Conservation (phyloP, 768 basidiomycete species). For the Termitomyces sp. region DNA sequence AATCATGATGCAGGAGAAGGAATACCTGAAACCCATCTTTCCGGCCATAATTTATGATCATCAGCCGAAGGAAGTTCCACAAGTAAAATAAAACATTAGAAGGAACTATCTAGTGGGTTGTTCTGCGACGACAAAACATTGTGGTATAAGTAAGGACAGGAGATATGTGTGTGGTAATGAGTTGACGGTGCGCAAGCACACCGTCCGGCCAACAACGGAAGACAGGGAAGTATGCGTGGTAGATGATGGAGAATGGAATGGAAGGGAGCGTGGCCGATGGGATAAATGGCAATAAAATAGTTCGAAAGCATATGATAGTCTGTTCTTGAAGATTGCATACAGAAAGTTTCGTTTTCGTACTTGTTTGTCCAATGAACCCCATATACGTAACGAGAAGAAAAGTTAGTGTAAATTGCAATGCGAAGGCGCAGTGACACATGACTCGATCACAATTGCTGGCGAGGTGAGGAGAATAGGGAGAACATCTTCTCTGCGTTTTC, state of each 20-base stretch:
- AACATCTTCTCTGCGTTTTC: slow-evolving; percentile 85
- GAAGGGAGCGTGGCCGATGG: slow-evolving; percentile 18
- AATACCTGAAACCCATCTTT: not conserved
- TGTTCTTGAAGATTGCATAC: slow-evolving; percentile 17
- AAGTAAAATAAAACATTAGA: slow-evolving; percentile 11
- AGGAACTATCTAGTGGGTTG: slow-evolving; percentile 22
- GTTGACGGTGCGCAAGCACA: slow-evolving; percentile 5
- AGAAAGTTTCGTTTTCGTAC: slow-evolving; percentile 15
- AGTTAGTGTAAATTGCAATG: slow-evolving; percentile 8
- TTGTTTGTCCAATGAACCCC: slow-evolving; percentile 7
- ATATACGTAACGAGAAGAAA: slow-evolving; percentile 13
- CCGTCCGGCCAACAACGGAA: slow-evolving; percentile 6
- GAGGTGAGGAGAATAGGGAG: slow-evolving; percentile 77
- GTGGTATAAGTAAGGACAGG: slow-evolving; percentile 26
- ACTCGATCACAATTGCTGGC: slow-evolving; percentile 34
- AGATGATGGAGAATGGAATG: slow-evolving; percentile 17
- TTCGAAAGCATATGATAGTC: slow-evolving; percentile 24
- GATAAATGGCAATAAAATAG: slow-evolving; percentile 30
- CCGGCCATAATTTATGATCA: not conserved
- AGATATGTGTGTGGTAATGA: slow-evolving; percentile 3
- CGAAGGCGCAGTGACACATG: not conserved
- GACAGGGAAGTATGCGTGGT: slow-evolving; percentile 13
- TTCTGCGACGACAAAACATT: slow-evolving; percentile 20
- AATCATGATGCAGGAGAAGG: not conserved
- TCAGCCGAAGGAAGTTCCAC: not conserved